Base-by-base conservation (phyloP, 148 eudicot genomes). In the Limonium bicolor region DNA sequence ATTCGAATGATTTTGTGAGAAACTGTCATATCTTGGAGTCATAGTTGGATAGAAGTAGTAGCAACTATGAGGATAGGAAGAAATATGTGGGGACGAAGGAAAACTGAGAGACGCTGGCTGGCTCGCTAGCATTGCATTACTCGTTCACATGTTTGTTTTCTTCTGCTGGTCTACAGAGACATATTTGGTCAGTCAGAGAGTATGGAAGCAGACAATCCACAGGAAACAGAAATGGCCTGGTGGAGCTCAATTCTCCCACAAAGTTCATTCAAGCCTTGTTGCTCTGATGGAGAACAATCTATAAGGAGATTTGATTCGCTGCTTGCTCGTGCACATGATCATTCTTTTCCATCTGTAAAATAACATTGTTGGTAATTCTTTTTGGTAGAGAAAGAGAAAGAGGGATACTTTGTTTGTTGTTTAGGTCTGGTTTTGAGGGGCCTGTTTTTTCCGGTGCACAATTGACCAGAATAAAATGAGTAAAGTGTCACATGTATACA, bases 1-100 rank as follows among this genome's bases (percentile, higher is more conserved):
- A 78, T 67, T 69, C 95, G 35, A 85, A 77, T 50, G 95, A 78
- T 28, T 92, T 92, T 50, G 46, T 92, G 23, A 69, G 78, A 64
- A 86, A 76, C 58, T 92, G 99, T 62, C 95, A 92, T 60, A 92
- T 92, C 41, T 53, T 85, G 88, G 94, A 90, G 68, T 76, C 82
- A 67, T 65, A 48, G 36, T 50, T 27, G 13, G n/a, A 29, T 44
- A 52, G 24, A 37, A 41, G 27, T 50, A 36, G 27, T 48, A 51
- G 64, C 37, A 24, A 55, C 31, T 55, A 59, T 36, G 28, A 54
- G 36, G 48, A 37, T 47, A 57, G 37, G 48, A 54, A 45, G 20
- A 48, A 65, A 56, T 42, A 46, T 51, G 28, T 59, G 38, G 51
- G 46, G 56, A 8, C 25, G 25, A 26, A 21, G 46, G 14, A 21